These are phyloP conservation scores for Mycena venus DNA, from an alignment of 768 basidiomycete species.

Conservation along the genomic window DNA sequence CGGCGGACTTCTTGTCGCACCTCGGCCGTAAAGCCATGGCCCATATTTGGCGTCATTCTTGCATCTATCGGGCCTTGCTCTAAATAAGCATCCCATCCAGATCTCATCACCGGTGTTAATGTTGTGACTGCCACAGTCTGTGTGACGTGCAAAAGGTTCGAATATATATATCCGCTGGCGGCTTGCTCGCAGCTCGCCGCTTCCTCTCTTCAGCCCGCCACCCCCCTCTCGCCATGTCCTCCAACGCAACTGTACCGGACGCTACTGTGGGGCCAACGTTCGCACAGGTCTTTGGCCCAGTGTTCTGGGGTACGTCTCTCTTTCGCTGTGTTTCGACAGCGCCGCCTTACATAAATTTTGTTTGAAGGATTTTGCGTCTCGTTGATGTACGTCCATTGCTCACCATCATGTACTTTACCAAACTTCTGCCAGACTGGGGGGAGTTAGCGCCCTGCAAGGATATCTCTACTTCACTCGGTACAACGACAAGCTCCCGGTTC, in stretches of 20 bases:
- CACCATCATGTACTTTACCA: neutral
- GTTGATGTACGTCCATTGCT: conserved; percentile 10
- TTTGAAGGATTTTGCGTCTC: conserved; percentile 25
- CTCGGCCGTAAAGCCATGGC: neutral
- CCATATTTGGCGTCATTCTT: neutral
- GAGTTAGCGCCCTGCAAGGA: conserved; percentile 25
- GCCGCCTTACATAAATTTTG: neutral
- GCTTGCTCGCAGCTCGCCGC: neutral
- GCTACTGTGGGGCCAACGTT: neutral
- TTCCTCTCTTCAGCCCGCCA: neutral
- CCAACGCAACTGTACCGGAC: neutral
- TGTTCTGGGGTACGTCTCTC: conserved; percentile 26
- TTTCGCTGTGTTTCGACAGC: neutral
- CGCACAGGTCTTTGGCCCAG: conserved; percentile 28
- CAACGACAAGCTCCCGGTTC: conserved; percentile 28
- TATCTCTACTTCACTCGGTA: conserved; percentile 33
- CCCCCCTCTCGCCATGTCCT: conserved; percentile 9
- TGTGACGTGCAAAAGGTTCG: neutral
- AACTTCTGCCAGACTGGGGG: conserved; percentile 13
- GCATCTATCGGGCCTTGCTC: neutral
- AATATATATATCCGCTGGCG: neutral
- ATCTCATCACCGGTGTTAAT: neutral
- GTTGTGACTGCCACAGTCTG: neutral
- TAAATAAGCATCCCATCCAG: neutral
- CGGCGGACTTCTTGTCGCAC: neutral